Base-by-base conservation (phyloP, 192 early-diverging fungal genomes). In the Entomortierella parvispora region DNA sequence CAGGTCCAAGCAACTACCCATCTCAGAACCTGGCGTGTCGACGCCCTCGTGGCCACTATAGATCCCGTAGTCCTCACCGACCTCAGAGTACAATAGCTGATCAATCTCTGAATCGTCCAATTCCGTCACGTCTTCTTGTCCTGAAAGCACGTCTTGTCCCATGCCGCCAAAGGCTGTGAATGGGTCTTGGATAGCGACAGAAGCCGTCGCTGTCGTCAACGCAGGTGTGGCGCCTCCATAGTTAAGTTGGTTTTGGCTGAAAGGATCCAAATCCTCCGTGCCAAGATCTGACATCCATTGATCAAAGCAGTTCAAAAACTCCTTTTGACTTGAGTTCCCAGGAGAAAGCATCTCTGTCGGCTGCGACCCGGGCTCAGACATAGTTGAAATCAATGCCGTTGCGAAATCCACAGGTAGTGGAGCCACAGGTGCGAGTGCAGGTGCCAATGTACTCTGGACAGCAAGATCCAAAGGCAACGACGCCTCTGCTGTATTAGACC, bases 211-310 rank as follows among this genome's bases (percentile, higher is more conserved):
- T 33, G 2, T 14, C 25, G 45, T 46, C 43, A 47, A 54, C 62
- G 11, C 37, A 40, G 37, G 37, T 9, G 37, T 40, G 12, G 5
- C 18, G 33, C 11, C 32, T n/a, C n/a, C n/a, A n/a, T n/a, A n/a
- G n/a, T n/a, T n/a, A n/a, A n/a, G n/a, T n/a, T n/a, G n/a, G n/a
- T n/a, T n/a, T n/a, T n/a, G n/a, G n/a, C n/a, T n/a, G 34, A 34
- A 56, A 20, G 26, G 18, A 18, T 25, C 28, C 4, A 52, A 14
- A 29, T 75, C 63, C 14, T 55, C 71, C 3, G 25, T 50, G 7
- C 63, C 63, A 17, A 65, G 57, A 60, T 75, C 72, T 1, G 72
- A 68, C 64, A 76, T 76, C 72, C 72, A 76, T 22, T 76, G 65
- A 18, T 76, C 72, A 57, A 76, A 76, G 47, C 65, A 76, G 11